Base-by-base conservation (phyloP, 495 filamentous ascomycete species). In the Penicillium bialowiezense region DNA sequence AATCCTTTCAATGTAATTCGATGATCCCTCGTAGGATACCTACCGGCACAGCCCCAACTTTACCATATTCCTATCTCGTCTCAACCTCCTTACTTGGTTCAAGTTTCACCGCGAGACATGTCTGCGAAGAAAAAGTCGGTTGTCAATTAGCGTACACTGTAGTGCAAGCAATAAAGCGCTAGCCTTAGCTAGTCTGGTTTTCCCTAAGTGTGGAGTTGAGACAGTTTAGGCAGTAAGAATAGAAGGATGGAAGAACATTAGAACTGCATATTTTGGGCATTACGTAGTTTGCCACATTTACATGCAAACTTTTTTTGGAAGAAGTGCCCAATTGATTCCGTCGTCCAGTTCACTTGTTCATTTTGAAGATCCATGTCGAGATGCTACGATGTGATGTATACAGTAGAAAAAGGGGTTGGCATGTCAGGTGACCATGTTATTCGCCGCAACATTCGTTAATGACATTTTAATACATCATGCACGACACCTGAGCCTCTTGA, bases 391-490 rank as follows among this genome's bases (percentile, higher is more conserved):
- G 12, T 10, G 10, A 32, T 32, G 29, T 32, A 13, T 10, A 32
- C 12, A 32, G 29, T 32, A 32, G 20, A 28, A 41, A 37, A 41
- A 41, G 21, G 40, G 40, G 24, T 3, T 17, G 24, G 21, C 32
- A 40, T 20, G 35, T 48, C 45, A 48, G 18, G 45, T 48, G 45
- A 48, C 45, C 45, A 20, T 1, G 15, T n/a, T 39, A 15, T 19
- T 26, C 29, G 14, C 24, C 44, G 9, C 43, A 21, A 19, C 24
- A 18, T n/a, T n/a, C n/a, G n/a, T n/a, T n/a, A n/a, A n/a, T n/a
- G n/a, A n/a, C n/a, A n/a, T n/a, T n/a, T 13, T 10, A 14, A 23
- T 12, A 1, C 3, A 26, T 19, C 10, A 43, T 39, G 36, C 36
- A 12, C 19, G 9, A n/a, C 19, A 7, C 3, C 7, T 35, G 13